These are phyloP conservation scores for Cladosporium halotolerans DNA, from an alignment of 2,329 filamentous ascomycete genomes.

Conservation along the genomic window DNA sequence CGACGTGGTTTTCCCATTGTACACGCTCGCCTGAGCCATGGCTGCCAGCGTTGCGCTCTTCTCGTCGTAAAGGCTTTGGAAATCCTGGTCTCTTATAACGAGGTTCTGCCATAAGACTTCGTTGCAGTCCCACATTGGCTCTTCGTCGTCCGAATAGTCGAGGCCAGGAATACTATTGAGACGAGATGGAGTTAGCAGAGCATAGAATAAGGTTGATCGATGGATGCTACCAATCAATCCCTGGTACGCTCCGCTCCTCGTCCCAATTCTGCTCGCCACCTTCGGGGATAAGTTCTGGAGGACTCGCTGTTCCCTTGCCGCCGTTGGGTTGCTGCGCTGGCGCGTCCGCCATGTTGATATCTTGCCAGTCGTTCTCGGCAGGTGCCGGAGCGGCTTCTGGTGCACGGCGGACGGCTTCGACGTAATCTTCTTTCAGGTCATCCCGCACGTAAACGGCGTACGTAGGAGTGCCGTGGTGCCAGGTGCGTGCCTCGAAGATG, in stretches of 20 bases:
- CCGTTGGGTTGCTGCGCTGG: neutral
- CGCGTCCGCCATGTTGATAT: constrained; percentile 5
- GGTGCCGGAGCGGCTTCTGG: constrained; percentile 16
- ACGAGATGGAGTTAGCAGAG: neutral
- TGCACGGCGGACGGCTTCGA: constrained; percentile 38
- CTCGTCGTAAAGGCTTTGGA: neutral
- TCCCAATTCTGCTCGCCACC: neutral
- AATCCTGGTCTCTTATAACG: no score
- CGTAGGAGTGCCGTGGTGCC: constrained; percentile 67
- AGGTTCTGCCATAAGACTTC: neutral
- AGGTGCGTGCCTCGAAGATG: constrained; percentile 61
- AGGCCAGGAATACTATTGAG: neutral
- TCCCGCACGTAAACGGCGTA: constrained; percentile 79
- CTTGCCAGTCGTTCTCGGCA: neutral
- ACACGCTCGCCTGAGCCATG: neutral
- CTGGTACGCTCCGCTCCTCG: neutral
- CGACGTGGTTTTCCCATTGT: neutral
- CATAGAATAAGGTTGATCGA: neutral
- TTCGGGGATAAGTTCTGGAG: neutral
- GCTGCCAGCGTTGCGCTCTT: neutral
- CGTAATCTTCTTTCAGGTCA: constrained; percentile 52
- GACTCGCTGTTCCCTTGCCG: neutral
- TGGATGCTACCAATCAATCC: constrained; percentile 1
- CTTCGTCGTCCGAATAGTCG: no score
- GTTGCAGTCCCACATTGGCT: neutral